Conservation (phyloP, 2,329 filamentous ascomycete genomes). For the Penicillium corylophilum region DNA sequence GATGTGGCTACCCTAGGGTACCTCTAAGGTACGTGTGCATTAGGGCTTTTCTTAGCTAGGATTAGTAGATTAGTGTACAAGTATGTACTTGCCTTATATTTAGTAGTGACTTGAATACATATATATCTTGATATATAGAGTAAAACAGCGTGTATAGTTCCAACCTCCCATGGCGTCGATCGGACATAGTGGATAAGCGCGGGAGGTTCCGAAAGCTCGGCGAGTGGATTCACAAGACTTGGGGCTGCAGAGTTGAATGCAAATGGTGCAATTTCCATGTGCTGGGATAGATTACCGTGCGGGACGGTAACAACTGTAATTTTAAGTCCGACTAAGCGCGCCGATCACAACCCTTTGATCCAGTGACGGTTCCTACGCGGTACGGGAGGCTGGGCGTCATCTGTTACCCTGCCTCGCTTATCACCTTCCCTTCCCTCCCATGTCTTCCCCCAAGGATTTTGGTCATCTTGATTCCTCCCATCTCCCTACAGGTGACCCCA, state of each 20-base stretch:
- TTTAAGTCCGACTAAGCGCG: background rate
- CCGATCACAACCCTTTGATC: background rate
- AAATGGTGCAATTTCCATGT: background rate
- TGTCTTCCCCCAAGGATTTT: constrained; percentile 47
- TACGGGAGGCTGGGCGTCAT: constrained; percentile 15
- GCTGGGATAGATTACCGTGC: background rate
- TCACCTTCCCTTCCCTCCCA: constrained; percentile 3
- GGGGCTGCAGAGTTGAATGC: background rate
- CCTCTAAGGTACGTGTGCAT: background rate
- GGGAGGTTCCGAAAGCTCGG: constrained; percentile 9
- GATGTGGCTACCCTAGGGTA: background rate
- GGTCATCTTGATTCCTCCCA: constrained; percentile 35
- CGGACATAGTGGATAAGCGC: constrained; percentile 8
- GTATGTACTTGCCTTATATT: too few relatives aligned
- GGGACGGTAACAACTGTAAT: background rate
- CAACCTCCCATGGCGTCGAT: background rate
- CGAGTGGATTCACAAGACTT: background rate
- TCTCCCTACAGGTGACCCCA: constrained; percentile 21
- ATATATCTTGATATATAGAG: too few relatives aligned
- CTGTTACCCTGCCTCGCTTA: constrained; percentile 10
- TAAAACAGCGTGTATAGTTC: too few relatives aligned
- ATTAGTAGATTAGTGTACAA: background rate
- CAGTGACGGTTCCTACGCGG: background rate
- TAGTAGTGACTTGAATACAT: too few relatives aligned
- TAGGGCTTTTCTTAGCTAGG: background rate